Percentiles rank a stretch among this genome's conserved stretches.
Conservation (phyloP, 345 rosid species). For the Ailanthus altissimus region DNA sequence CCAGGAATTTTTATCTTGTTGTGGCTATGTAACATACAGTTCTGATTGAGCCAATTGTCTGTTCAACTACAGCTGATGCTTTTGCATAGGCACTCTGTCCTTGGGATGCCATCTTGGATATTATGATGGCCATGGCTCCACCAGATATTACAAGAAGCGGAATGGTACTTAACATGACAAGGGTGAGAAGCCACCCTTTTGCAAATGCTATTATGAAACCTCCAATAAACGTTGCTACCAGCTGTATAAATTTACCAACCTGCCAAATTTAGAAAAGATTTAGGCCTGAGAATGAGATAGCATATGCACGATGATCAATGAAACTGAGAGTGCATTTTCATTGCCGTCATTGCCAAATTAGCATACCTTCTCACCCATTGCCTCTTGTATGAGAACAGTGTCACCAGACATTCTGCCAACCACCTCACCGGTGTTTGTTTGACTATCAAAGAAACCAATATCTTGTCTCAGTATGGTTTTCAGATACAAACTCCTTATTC, state of each 20-base stretch:
- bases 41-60: conserved; percentile 78
- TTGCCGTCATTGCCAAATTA: neutral
- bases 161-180: conserved; percentile 67
- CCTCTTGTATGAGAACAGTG: conserved; percentile 89
- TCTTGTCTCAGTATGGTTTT: conserved; percentile 83
- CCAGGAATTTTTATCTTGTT: neutral
- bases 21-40: conserved; percentile 45
- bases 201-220: conserved; percentile 73
- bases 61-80: conserved; percentile 74
- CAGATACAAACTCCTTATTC: conserved; percentile 70
- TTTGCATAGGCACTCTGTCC: conserved; percentile 75
- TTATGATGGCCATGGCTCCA: conserved; percentile 47
- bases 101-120: conserved; percentile 61
- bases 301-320: conserved; percentile 1
- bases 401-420: conserved; percentile 97
- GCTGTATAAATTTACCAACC: conserved; percentile 89
- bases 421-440: conserved; percentile 87
- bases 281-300: neutral
- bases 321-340: neutral
- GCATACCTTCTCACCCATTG: conserved; percentile 92
- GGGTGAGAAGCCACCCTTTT: conserved; percentile 85
- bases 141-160: conserved; percentile 73
- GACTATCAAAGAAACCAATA: conserved; percentile 72
- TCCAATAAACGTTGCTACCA: conserved; percentile 70
- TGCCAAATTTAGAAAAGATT: conserved; percentile 20